Evolutionary conservation across 306 rosid species (phyloP).

Genomic region (Quercus mongolica): DNA sequence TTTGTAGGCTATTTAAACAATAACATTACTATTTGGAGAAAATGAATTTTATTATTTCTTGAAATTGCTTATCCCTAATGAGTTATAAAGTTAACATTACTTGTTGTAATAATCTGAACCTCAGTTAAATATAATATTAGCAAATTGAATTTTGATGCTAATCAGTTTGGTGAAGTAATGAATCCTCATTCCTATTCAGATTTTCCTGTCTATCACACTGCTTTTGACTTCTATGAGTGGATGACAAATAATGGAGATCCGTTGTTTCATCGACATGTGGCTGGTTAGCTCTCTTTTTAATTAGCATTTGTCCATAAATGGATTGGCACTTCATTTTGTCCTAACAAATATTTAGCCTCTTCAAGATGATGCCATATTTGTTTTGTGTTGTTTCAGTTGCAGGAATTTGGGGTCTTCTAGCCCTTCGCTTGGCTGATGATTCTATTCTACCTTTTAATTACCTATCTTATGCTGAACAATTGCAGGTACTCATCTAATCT

Average conservation of each 20-base stretch:
- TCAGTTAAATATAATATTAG: neutral
- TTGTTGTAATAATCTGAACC: neutral
- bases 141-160: neutral
- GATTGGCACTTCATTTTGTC: too few species aligned
- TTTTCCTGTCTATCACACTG: too few species aligned
- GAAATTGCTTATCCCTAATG: neutral
- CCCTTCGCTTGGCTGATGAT: neutral
- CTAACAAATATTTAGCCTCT: too few species aligned
- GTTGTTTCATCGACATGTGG: too few species aligned
- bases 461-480: conserved; percentile 64
- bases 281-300: too few species aligned
- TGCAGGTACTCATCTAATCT: conserved; percentile 44
- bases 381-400: too few species aligned
- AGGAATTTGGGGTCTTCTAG: too few species aligned
- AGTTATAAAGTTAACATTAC: neutral
- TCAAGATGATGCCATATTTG: too few species aligned
- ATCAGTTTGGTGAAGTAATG: conserved; percentile 7
- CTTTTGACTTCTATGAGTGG: too few species aligned
- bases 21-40: neutral
- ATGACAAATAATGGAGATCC: too few species aligned
- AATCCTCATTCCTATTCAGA: conserved; percentile 33
- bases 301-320: too few species aligned
- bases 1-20: neutral
- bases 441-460: conserved; percentile 69
- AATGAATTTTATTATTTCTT: neutral